phyloP scores from a whole-genome alignment of 2,329 filamentous ascomycete genomes.

The Penicillium concentricum region DNA sequence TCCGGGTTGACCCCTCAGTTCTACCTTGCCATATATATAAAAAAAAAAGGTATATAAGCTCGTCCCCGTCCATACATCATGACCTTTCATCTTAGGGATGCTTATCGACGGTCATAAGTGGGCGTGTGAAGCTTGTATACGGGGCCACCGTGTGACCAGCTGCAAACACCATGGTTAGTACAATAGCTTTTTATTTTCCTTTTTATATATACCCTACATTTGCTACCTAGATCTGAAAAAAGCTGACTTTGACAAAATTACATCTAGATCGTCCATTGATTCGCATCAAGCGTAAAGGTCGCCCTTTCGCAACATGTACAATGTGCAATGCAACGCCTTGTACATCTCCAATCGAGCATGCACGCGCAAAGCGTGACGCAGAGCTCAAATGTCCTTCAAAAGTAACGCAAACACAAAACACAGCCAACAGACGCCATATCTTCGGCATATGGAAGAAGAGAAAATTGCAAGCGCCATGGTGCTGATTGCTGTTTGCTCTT shows the following conservation, averaged over 20 bases:
- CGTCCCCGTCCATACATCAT: not conserved
- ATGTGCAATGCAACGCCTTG: conserved; percentile 83
- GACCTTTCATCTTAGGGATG: conserved; percentile 51
- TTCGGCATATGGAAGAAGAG: conserved; percentile 10
- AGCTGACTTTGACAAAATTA: not conserved
- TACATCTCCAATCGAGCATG: conserved; percentile 85
- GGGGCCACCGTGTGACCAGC: conserved; percentile 94
- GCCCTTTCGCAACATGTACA: conserved; percentile 91
- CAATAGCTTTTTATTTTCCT: not conserved
- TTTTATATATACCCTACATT: no score
- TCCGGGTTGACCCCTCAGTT: conserved; percentile 14
- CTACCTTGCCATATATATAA: conserved; percentile 4
- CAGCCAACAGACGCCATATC: conserved; percentile 14
- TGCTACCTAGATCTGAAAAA: not conserved
- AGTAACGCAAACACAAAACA: conserved; percentile 29
- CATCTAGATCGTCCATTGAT: conserved; percentile 77
- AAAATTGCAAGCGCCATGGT: conserved; percentile 20
- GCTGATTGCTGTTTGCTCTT: conserved; percentile 20
- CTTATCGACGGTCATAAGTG: conserved; percentile 93
- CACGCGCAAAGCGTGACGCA: conserved; percentile 55
- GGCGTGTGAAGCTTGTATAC: conserved; percentile 94
- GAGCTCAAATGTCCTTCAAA: conserved; percentile 33
- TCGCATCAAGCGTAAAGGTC: conserved; percentile 95
- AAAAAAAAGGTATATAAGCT: conserved; percentile 22
- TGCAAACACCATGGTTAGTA: conserved; percentile 87